Base-by-base conservation (phyloP, 2,329 filamentous ascomycete species). In the Bertia moriformis region DNA sequence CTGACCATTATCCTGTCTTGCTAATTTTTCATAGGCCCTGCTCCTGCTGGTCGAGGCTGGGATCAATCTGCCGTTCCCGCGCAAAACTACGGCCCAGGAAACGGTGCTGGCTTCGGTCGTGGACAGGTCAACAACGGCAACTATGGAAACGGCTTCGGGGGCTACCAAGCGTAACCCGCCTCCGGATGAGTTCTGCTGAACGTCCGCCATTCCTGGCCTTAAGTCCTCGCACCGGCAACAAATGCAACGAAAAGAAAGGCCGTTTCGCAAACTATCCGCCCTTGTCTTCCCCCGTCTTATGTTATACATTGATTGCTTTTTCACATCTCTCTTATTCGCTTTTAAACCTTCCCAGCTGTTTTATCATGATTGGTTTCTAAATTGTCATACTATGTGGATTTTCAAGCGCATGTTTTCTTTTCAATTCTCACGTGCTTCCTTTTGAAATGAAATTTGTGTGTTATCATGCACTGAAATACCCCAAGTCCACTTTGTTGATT, bases 61-160 rank as follows among this genome's bases (percentile, higher is more conserved):
- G 77, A 70, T 49, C 80, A 83, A 57, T 78, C 73, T 45, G 66
- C 69, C 19, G 73, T 73, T 52, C 77, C 75, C 41, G 73, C 74
- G 19, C 71, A 67, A 27, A 70, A 66, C 35, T 79, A 77, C 56
- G 72, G 68, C 46, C 80, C 72, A 49, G 71, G 79, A 48, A 91
- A 81, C 54, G 82, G 83, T 49, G 85, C 83, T 50, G 85, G 85
- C 44, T 94, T 87, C 54, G 85, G 84, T 45, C 84, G 86, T 55
- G 85, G 83, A 46, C 72, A 76, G 49, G 67, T 71, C 51, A 63
- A 62, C 18, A 64, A 64, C 40, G 71, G 75, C 54, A 72, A 68
- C 55, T 76, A 71, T 53, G 68, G 67, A 56, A 75, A 73, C 49
- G 73, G 72, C 42, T 79, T 76, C 54, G 67, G 68, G 46, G 67